Evolutionary conservation across 176 grass and related monocot species (phyloP).

Genomic region (Aegilops umbellulata): DNA sequence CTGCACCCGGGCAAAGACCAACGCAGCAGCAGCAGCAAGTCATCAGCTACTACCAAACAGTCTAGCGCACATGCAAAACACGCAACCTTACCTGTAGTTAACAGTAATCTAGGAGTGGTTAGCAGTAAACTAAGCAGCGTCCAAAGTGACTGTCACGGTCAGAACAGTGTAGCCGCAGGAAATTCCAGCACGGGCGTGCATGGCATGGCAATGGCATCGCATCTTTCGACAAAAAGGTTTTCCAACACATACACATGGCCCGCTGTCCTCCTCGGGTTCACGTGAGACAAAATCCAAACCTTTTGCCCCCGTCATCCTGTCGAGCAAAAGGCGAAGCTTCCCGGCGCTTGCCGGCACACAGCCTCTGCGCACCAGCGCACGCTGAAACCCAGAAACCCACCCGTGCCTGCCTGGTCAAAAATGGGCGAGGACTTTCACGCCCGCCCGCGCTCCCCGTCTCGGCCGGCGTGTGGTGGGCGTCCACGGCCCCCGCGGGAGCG

Average conservation of each 20-base stretch:
- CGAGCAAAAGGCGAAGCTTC: constrained; percentile 44
- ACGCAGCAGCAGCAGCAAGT: background rate
- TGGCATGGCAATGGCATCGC: constrained; percentile 4
- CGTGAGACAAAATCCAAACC: constrained; percentile 20
- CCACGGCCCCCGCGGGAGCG: too few relatives aligned
- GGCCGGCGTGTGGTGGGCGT: background rate
- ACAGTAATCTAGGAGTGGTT: too few relatives aligned
- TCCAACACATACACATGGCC: constrained; percentile 1
- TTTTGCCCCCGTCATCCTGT: background rate
- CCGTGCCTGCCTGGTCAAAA: background rate
- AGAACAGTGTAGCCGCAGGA: constrained; percentile 18
- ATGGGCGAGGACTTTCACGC: constrained; percentile 4
- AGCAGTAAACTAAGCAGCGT: background rate
- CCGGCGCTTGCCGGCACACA: constrained; percentile 5
- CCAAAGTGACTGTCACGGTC: background rate
- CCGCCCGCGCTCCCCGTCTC: background rate
- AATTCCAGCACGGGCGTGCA: constrained; percentile 20
- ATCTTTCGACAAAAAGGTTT: background rate
- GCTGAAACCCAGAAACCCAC: background rate
- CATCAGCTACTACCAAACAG: background rate
- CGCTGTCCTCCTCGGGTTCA: constrained; percentile 21
- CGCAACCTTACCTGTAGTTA: background rate
- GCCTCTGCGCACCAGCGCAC: background rate
- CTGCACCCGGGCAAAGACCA: background rate
- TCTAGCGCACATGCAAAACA: background rate